phyloP scores from a whole-genome alignment of 257 asterid genomes.

The Solanum appendiculatum region DNA sequence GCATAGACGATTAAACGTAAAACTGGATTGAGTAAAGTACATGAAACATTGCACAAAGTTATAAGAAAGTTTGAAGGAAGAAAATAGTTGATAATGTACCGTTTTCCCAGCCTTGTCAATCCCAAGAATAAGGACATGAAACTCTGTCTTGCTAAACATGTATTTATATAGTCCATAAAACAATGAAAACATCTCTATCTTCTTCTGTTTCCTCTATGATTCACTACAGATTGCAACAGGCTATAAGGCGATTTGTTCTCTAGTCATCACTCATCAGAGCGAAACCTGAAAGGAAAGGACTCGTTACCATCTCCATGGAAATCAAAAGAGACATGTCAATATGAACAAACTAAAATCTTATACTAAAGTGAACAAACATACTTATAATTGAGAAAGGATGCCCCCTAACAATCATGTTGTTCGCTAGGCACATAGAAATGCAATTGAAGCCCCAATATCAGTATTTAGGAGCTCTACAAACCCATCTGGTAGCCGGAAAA shows the following conservation, averaged over 20 bases:
- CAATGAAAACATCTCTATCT: conserved; percentile 68
- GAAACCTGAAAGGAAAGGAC: neutral
- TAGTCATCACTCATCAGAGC: neutral
- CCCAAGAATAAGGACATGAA: conserved; percentile 94
- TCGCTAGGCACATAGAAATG: neutral
- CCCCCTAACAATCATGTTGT: neutral
- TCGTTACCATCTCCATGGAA: neutral
- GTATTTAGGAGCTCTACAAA: neutral
- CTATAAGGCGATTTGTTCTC: neutral
- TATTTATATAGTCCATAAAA: conserved; percentile 79
- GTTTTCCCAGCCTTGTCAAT: conserved; percentile 95
- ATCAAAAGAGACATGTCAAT: neutral
- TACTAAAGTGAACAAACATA: neutral
- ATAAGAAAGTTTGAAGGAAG: neutral
- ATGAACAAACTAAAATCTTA: neutral
- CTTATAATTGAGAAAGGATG: neutral
- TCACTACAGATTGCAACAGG: neutral
- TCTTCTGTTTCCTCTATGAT: conserved; percentile 4
- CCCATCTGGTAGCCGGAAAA: neutral
- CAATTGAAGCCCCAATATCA: neutral
- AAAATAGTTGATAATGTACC: conserved; percentile 15
- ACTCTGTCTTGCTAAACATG: conserved; percentile 79
- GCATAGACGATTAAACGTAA: neutral
- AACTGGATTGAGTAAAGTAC: neutral
- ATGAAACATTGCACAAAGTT: neutral